These are phyloP conservation scores for Backusella morwellensis DNA, from an alignment of 192 early-diverging fungal genomes.

Conservation along the genomic window DNA sequence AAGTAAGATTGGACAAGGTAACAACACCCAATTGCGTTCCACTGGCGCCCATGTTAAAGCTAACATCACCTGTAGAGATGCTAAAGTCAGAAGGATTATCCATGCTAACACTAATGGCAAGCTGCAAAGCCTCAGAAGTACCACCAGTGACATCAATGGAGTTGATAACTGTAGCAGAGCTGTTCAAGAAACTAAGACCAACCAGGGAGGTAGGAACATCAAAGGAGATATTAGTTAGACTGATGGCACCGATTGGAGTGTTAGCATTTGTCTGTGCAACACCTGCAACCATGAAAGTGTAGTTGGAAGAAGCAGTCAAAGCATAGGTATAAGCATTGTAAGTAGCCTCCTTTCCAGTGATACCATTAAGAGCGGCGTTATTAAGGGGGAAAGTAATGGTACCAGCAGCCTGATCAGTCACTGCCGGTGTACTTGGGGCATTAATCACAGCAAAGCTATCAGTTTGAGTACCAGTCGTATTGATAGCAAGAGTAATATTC, in stretches of 20 bases:
- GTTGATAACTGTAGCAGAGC: constrained; percentile 48
- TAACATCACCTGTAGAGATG: constrained; percentile 52
- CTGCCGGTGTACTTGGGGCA: constrained; percentile 26
- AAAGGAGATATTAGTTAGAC: constrained; percentile 51
- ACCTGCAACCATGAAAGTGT: constrained; percentile 46
- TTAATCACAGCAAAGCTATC: constrained; percentile 23
- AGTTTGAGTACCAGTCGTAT: constrained; percentile 23
- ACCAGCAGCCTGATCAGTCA: constrained; percentile 40
- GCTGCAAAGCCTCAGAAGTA: constrained; percentile 30
- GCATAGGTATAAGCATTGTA: constrained; percentile 54
- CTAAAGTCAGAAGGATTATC: constrained; percentile 44
- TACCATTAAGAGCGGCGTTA: constrained; percentile 40
- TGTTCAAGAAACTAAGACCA: constrained; percentile 58
- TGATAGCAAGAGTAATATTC: constrained; percentile 44
- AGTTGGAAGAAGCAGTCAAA: constrained; percentile 38
- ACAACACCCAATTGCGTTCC: constrained; percentile 46
- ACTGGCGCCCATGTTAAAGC: constrained; percentile 42
- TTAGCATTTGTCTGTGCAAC: constrained; percentile 45
- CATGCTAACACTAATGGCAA: constrained; percentile 44
- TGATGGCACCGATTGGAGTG: constrained; percentile 56
- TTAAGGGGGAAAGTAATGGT: constrained; percentile 48
- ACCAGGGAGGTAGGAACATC: constrained; percentile 43
- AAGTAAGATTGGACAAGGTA: constrained; percentile 39
- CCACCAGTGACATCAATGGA: constrained; percentile 56
- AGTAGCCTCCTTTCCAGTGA: constrained; percentile 37